These are phyloP conservation scores for Globisporangium paroecandrum DNA, from an alignment of 352 stramenopile species.

Conservation along the genomic window DNA sequence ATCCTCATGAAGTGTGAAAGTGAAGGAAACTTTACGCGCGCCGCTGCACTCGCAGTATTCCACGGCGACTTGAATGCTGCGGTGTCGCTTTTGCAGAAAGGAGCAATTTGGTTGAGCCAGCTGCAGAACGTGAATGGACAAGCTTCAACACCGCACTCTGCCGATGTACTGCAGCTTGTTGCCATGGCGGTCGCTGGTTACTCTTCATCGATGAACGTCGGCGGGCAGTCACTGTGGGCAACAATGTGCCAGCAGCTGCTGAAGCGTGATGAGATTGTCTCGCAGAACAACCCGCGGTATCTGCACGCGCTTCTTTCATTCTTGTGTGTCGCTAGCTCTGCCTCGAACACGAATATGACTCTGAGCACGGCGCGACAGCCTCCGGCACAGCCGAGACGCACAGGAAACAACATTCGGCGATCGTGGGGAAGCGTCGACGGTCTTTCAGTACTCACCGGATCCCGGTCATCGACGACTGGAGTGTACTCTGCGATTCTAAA, in stretches of 20 bases:
- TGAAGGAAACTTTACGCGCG: conserved; percentile 62
- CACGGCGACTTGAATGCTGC: conserved; percentile 74
- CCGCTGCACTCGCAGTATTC: conserved; percentile 77
- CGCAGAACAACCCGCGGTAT: conserved; percentile 60
- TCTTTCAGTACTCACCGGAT: conserved; percentile 29
- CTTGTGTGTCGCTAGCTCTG: conserved; percentile 46
- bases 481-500: conserved; percentile 81
- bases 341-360: conserved; percentile 22
- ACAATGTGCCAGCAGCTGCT: conserved; percentile 80
- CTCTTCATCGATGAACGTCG: conserved; percentile 43
- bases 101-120: conserved; percentile 60
- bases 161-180: conserved; percentile 84
- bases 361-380: conserved; percentile 22
- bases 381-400: conserved; percentile 28
- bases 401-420: conserved; percentile 31
- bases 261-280: conserved; percentile 68
- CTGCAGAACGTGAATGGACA: conserved; percentile 37
- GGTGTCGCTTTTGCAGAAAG: conserved; percentile 68
- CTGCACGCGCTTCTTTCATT: conserved; percentile 83
- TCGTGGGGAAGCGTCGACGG: conserved; percentile 67
- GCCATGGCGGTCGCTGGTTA: conserved; percentile 87
- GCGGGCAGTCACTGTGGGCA: conserved; percentile 59
- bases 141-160: conserved; percentile 35
- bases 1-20: conserved; percentile 61
- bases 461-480: conserved; percentile 23